phyloP scores from a whole-genome alignment of 2,329 filamentous ascomycete genomes.

The Biscogniauxia marginata region DNA sequence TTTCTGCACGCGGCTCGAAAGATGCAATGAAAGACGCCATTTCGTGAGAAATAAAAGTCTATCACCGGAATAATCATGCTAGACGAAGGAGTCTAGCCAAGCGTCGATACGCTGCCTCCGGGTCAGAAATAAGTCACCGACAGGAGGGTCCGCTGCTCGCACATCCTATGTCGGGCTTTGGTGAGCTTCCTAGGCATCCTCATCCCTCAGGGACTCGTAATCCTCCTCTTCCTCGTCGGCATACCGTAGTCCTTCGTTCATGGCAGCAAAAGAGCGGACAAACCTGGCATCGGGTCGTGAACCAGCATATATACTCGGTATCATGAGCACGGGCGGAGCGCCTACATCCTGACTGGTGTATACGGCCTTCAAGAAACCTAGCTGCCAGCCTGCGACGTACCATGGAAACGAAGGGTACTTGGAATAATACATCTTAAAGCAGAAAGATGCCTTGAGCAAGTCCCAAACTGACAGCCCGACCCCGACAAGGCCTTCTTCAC shows the following conservation, averaged over 20 bases:
- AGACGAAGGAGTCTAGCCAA: neutral
- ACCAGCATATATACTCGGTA: slow-evolving; percentile 31
- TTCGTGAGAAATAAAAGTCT: neutral
- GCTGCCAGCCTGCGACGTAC: slow-evolving; percentile 48
- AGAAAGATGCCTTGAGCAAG: slow-evolving; percentile 49
- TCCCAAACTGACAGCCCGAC: slow-evolving; percentile 42
- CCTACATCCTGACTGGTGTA: slow-evolving; percentile 15
- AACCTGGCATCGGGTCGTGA: slow-evolving; percentile 27
- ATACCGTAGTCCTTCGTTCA: slow-evolving; percentile 15
- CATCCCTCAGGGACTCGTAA: slow-evolving; percentile 15
- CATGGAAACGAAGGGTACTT: slow-evolving; percentile 39
- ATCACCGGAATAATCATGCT: neutral
- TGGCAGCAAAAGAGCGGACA: slow-evolving; percentile 21
- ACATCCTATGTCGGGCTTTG: neutral
- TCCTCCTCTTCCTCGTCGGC: slow-evolving; percentile 13
- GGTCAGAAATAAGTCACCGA: neutral
- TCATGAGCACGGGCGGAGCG: slow-evolving; percentile 33
- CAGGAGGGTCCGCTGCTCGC: neutral
- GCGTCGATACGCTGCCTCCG: neutral
- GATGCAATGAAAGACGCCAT: neutral
- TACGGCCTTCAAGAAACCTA: slow-evolving; percentile 47
- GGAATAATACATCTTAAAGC: slow-evolving; percentile 41
- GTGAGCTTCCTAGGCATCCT: slow-evolving; percentile 14
- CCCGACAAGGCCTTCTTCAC: slow-evolving; percentile 24
- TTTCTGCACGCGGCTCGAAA: neutral